Evolutionary conservation across 129 eudicot genomes (phyloP).

Genomic region (Deinandra increscens): DNA sequence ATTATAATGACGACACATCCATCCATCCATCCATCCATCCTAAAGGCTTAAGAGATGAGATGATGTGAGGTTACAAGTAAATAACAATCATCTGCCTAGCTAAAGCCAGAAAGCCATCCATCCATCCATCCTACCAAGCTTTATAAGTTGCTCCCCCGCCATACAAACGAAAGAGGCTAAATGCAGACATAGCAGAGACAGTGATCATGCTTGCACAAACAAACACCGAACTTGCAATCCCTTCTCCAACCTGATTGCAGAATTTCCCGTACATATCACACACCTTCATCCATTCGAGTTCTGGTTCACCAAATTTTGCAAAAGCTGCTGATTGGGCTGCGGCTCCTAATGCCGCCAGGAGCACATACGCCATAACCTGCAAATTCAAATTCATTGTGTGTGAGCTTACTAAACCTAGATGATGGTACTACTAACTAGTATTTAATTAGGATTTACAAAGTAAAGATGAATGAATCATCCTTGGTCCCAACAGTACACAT

Average conservation of each 20-base stretch:
- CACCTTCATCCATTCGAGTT: constrained; percentile 79
- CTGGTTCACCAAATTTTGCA: constrained; percentile 57
- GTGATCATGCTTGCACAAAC: constrained; percentile 56
- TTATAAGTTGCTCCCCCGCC: constrained; percentile 30
- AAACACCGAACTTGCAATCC: constrained; percentile 54
- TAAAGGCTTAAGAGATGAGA: background rate
- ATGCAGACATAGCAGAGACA: constrained; percentile 67
- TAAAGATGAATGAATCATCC: too few species aligned
- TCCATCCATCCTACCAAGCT: background rate
- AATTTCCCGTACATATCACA: constrained; percentile 68
- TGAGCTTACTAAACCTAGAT: too few species aligned
- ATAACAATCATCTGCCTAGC: too few species aligned
- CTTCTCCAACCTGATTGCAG: constrained; percentile 78
- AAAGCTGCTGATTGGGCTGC: constrained; percentile 59
- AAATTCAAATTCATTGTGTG: too few species aligned
- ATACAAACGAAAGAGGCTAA: constrained; percentile 74
- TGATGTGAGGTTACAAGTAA: too few species aligned
- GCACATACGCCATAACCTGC: constrained; percentile 72
- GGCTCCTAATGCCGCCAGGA: constrained; percentile 62
- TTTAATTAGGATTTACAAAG: too few species aligned
- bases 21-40: too few species aligned
- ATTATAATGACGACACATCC: constrained; percentile 18
- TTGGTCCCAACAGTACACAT: too few species aligned
- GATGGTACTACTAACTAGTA: too few species aligned
- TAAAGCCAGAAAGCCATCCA: too few species aligned